A percentile compares a stretch with the other conserved stretches of the same genome.
These are phyloP conservation scores for Neotropicomus parvogracilis DNA, from an alignment of 1,284 basidiomycete genomes.

Conservation along the genomic window DNA sequence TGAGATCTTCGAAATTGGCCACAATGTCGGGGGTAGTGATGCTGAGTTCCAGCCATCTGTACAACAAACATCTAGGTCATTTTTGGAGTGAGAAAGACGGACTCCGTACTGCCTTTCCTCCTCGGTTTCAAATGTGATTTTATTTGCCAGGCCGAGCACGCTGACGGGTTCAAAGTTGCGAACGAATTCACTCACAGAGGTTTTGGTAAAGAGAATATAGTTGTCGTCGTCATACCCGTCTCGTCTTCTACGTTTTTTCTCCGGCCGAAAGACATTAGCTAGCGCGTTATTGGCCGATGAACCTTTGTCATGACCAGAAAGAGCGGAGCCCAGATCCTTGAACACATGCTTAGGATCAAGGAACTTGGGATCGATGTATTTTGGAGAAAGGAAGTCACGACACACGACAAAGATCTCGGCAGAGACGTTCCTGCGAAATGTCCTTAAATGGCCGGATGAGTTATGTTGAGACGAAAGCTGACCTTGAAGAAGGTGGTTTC, in stretches of 20 bases:
- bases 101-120: constrained; percentile 76
- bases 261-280: constrained; percentile 94
- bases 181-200: constrained; percentile 75
- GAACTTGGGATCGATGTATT: constrained; percentile 96
- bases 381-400: constrained; percentile 91
- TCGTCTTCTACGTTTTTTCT: constrained; percentile 91
- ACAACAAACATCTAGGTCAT: constrained; percentile 9
- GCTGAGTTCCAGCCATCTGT: constrained; percentile 68
- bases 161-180: constrained; percentile 70
- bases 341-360: constrained; percentile 98
- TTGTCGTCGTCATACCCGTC: constrained; percentile 97
- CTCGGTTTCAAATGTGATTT: constrained; percentile 78
- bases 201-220: constrained; percentile 83
- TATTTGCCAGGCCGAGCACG: constrained; percentile 80
- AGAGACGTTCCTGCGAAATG: constrained; percentile 81
- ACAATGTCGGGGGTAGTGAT: constrained; percentile 80
- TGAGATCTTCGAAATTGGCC: constrained; percentile 86
- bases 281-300: constrained; percentile 59
- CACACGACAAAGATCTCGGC: constrained; percentile 99
- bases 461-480: constrained; percentile 23
- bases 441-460: background rate
- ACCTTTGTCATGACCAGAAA: constrained; percentile 49
- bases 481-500: constrained; percentile 97
- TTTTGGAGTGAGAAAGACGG: constrained; percentile 2
- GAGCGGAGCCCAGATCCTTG: constrained; percentile 75